Evolutionary conservation across 1,139 yeast species (phyloP), one percentile per base, ranked within the genome.

Genomic region (Candida sp.): DNA sequence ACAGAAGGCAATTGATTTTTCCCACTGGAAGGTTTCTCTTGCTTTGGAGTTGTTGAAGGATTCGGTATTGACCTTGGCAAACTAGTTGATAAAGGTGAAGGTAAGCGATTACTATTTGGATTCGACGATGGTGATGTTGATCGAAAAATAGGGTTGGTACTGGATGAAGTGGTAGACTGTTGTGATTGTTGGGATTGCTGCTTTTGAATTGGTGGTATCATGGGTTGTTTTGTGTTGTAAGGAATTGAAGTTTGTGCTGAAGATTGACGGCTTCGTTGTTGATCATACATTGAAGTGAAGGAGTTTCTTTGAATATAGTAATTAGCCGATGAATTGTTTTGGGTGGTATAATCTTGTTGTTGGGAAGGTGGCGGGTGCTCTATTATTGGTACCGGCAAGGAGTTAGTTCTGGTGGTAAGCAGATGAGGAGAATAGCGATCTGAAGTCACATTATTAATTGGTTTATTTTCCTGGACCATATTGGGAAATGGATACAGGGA

Each of bases 1-100:
- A 66, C 68, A 11, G 66, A 61, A 2, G 71, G 71, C n/a, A 64
- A 51, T 40, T 54, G 60, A 22, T 54, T 55, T 22, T 49, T 53
- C n/a, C 33, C 29, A 3, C n/a, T 22, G 4, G 36, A n/a, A 15
- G 44, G 36, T 29, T 37, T 37, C 9, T 37, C 39, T 3, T 11
- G 22, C 25, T 44, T 49, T 21, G 44, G 38, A 8, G 35, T 32
- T 21, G 36, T 39, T 5, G 44, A 34, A 27, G 42, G 32, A 21
- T 35, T 37, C 6, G 44, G 39, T 7, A 29, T 19, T 9, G 39
- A 25, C 15, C 39, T 27, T 21, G 39, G 39, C 15, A 37, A 37
- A 21, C 19, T 25, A 7, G 33, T 37, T 19, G 39, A 37, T 21
- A 37, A 37, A 5, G 39, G 39, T 4, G 39, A 37, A 8, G 39